phyloP scores from a whole-genome alignment of 2,329 filamentous ascomycete genomes.

The Metarhizium brunneum region DNA sequence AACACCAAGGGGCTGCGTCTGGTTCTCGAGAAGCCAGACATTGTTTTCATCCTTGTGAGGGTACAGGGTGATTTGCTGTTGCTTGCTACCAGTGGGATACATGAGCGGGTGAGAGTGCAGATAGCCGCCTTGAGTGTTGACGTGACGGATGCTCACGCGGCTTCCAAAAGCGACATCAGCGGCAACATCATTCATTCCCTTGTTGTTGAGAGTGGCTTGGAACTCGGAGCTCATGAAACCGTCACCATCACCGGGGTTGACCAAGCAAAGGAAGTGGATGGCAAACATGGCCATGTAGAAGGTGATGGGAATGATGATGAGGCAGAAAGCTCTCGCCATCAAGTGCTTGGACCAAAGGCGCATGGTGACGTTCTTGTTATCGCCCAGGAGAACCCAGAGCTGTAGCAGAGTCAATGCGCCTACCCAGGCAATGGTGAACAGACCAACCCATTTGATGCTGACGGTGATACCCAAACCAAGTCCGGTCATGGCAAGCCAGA shows the following conservation, averaged over 20 bases:
- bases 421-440: conserved; percentile 98
- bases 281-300: conserved; percentile 98
- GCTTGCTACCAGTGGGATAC: conserved; percentile 96
- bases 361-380: conserved; percentile 74
- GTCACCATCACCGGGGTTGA: conserved; percentile 93
- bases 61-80: conserved; percentile 96
- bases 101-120: conserved; percentile 94
- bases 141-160: conserved; percentile 76
- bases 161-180: conserved; percentile 88
- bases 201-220: conserved; percentile 92
- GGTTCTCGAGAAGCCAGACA: conserved; percentile 86
- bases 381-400: conserved; percentile 90
- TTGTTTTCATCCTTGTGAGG: conserved; percentile 99
- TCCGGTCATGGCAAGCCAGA: conserved; percentile 85
- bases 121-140: conserved; percentile 96
- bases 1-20: conserved; percentile 76
- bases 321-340: conserved; percentile 79
- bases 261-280: conserved; percentile 88
- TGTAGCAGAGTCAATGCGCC: conserved; percentile 83
- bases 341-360: conserved; percentile 91
- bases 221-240: conserved; percentile 99
- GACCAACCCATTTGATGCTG: conserved; percentile 97
- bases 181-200: conserved; percentile 90
- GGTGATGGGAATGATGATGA: conserved; percentile 77
- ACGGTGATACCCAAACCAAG: conserved; percentile 80